Evolutionary conservation across 805 yeast genomes (phyloP).

Genomic region (Teunomyces atbi): DNA sequence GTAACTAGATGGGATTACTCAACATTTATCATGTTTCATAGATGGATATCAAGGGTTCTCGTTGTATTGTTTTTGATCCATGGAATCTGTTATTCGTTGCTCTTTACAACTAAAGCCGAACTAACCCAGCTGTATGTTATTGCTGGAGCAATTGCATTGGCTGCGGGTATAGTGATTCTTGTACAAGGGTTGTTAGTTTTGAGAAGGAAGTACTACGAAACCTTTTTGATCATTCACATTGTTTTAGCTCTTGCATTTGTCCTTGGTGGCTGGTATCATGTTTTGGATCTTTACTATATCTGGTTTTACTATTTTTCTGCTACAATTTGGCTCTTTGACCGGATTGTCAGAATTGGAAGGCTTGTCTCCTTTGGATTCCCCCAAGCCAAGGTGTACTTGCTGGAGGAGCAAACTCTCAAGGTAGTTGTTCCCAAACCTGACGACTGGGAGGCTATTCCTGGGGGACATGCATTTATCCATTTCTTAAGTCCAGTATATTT

Average conservation of each 20-base stretch:
- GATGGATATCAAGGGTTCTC: slow-evolving; percentile 52
- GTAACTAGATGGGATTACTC: slow-evolving; percentile 40
- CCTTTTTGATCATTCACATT: slow-evolving; percentile 22
- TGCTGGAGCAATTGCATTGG: slow-evolving; percentile 20
- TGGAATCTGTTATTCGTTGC: slow-evolving; percentile 10
- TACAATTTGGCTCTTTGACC: slow-evolving; percentile 24
- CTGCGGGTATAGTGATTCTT: slow-evolving; percentile 14
- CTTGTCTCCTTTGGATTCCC: slow-evolving; percentile 21
- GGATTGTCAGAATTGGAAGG: slow-evolving; percentile 19
- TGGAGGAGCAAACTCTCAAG: slow-evolving; percentile 23
- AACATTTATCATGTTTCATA: slow-evolving; percentile 56
- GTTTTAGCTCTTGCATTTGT: slow-evolving; percentile 19
- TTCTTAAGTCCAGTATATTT: slow-evolving; percentile 24
- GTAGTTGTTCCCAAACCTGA: slow-evolving; percentile 22
- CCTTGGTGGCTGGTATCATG: slow-evolving; percentile 19
- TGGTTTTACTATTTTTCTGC: slow-evolving; percentile 18
- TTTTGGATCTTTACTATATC: slow-evolving; percentile 8
- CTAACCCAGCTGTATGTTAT: slow-evolving; percentile 16
- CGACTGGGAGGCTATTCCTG: slow-evolving; percentile 23
- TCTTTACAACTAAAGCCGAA: background rate
- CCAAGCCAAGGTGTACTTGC: slow-evolving; percentile 21
- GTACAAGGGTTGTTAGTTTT: slow-evolving; percentile 19
- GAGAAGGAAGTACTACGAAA: slow-evolving; percentile 21
- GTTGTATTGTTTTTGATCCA: slow-evolving; percentile 46
- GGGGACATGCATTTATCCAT: slow-evolving; percentile 26